phyloP scores from a whole-genome alignment of 345 rosid genomes.

The Rhodamnia rubescens region DNA sequence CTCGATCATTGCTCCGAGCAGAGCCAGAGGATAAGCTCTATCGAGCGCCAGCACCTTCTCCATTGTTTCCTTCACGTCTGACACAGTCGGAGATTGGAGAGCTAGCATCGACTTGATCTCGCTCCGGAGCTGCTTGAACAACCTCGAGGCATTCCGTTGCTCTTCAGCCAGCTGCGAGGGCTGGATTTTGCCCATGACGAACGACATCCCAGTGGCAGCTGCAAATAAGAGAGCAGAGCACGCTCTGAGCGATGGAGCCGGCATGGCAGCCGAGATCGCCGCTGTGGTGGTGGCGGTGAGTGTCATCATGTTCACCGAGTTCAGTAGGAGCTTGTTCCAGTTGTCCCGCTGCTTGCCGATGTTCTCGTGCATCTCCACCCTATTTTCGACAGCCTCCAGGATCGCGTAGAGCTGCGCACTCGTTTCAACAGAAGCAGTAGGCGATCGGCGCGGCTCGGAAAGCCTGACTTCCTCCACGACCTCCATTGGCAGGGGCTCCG shows the following conservation, averaged over 20 bases:
- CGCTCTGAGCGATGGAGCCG: background rate
- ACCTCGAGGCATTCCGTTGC: constrained; percentile 20
- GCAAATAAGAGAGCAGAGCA: constrained; percentile 14
- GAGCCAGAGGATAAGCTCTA: constrained; percentile 26
- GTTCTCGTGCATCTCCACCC: constrained; percentile 65
- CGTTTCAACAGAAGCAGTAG: background rate
- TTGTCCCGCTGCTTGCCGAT: constrained; percentile 51
- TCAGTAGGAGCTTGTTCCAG: constrained; percentile 54
- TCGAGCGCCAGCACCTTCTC: constrained; percentile 21
- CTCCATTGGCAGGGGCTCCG: background rate
- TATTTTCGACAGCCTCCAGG: constrained; percentile 45
- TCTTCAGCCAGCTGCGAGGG: constrained; percentile 36
- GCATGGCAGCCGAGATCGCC: background rate
- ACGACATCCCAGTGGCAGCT: constrained; percentile 21
- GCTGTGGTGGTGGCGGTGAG: constrained; percentile 34
- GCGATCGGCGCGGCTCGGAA: background rate
- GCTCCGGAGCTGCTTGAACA: constrained; percentile 17
- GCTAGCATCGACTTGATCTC: constrained; percentile 10
- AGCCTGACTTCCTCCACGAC: background rate
- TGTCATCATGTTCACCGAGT: constrained; percentile 55
- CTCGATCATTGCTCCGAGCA: constrained; percentile 25
- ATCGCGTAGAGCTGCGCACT: constrained; percentile 22
- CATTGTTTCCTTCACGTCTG: constrained; percentile 10
- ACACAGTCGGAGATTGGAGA: background rate
- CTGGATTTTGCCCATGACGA: constrained; percentile 26